Evolutionary conservation across 2,329 filamentous ascomycete genomes (phyloP).

Genomic region (Rachicladosporium sp.): DNA sequence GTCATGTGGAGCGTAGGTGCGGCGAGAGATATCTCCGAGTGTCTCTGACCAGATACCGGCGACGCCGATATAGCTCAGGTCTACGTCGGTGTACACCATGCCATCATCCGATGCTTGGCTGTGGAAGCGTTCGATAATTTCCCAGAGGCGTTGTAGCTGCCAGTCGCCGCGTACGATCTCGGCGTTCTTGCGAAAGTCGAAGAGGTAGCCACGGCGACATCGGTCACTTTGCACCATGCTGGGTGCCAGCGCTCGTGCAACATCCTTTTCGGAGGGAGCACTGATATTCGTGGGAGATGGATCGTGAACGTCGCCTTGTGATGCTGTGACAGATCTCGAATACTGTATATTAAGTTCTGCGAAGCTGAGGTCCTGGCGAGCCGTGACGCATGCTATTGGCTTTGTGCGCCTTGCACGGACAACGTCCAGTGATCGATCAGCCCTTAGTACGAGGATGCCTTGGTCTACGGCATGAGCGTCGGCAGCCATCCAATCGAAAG

Average conservation of each 20-base stretch:
- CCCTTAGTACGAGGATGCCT: conserved; percentile 40
- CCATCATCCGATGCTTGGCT: conserved; percentile 51
- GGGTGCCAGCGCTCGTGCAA: conserved; percentile 13
- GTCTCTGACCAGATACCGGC: conserved; percentile 54
- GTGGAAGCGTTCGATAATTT: conserved; percentile 57
- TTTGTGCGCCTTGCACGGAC: conserved; percentile 32
- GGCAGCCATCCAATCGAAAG: conserved; percentile 48
- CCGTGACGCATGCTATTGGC: conserved; percentile 30
- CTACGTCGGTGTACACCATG: conserved; percentile 57
- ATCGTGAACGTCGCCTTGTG: conserved; percentile 12
- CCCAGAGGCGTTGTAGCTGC: conserved; percentile 67
- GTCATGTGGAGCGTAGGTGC: conserved; percentile 12
- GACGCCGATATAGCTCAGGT: conserved; percentile 66
- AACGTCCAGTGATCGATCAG: conserved; percentile 39
- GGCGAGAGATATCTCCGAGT: conserved; percentile 35
- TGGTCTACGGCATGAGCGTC: conserved; percentile 34
- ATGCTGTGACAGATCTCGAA: conserved; percentile 10
- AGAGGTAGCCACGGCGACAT: conserved; percentile 43
- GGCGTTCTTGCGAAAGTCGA: conserved; percentile 53
- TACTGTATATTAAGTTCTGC: conserved; percentile 13
- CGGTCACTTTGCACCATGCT: conserved; percentile 36
- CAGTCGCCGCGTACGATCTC: conserved; percentile 57
- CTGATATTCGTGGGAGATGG: conserved; percentile 11
- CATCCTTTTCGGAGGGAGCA: conserved; percentile 8
- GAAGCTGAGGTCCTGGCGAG: conserved; percentile 29